These are phyloP conservation scores for Podospora fimiseda DNA, from an alignment of 495 filamentous ascomycete species.

Conservation along the genomic window DNA sequence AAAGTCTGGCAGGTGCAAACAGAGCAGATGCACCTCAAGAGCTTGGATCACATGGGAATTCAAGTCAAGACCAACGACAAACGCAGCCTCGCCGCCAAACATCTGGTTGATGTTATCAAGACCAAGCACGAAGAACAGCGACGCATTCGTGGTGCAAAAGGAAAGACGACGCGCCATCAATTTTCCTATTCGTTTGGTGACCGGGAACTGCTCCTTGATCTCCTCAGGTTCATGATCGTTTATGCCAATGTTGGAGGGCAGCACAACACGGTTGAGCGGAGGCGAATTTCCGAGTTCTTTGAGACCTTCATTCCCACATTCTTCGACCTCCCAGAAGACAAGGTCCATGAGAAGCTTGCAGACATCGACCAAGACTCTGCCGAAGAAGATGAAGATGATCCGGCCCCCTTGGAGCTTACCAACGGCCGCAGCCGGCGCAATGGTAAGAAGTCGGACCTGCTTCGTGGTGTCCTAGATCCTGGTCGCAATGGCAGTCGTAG, in stretches of 20 bases:
- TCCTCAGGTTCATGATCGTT: constrained; percentile 70
- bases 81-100: constrained; percentile 80
- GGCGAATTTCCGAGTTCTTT: constrained; percentile 73
- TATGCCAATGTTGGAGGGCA: constrained; percentile 62
- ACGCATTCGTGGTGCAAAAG: constrained; percentile 54
- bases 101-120: constrained; percentile 76
- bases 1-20: constrained; percentile 97
- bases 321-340: constrained; percentile 74
- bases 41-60: constrained; percentile 91
- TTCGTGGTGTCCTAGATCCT: constrained; percentile 78
- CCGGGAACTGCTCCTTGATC: constrained; percentile 70
- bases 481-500: constrained; percentile 56
- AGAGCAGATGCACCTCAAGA: constrained; percentile 84
- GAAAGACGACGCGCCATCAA: constrained; percentile 60
- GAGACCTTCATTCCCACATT: constrained; percentile 83
- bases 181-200: constrained; percentile 68
- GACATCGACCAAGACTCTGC: constrained; percentile 58
- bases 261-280: constrained; percentile 63
- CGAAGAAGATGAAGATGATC: constrained; percentile 67
- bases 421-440: constrained; percentile 60
- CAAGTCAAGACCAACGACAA: constrained; percentile 78
- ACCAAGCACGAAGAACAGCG: constrained; percentile 81
- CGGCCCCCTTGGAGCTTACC: constrained; percentile 43
- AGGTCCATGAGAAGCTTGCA: constrained; percentile 68
- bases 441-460: constrained; percentile 71